Evolutionary conservation across 352 stramenopile genomes (phyloP), one percentile per base, ranked within the genome.

Genomic region (Thalassiosira mediterranea): DNA sequence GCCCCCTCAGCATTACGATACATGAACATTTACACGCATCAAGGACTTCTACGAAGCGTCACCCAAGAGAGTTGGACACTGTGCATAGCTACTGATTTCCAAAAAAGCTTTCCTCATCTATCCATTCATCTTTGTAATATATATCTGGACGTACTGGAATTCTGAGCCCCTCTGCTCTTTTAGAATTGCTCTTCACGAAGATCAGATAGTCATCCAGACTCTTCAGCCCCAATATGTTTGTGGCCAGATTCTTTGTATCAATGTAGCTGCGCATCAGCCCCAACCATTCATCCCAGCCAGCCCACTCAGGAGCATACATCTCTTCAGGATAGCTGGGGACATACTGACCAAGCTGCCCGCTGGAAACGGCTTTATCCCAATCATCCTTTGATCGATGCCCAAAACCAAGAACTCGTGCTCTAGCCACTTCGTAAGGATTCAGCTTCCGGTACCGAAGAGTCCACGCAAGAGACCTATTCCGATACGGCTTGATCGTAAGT

Each of bases 221-320:
- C 44, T 78, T 77, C 8, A 88, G 26, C 21, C 67, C 46, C 34
- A 90, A 63, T 31, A 88, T 51, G 57, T 70, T 70, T 51, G 52
- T 32, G 1, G 76, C 76, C 19, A 91, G 34, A 31, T 87, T 23
- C 40, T 73, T 72, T 21, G 81, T 76, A 47, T 91, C 84, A 17
- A 87, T 65, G 48, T 91, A 89, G 13, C 52, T 56, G 48, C 84
- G 52, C 74, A 88, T 89, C 15, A 89, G 26, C 15, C 84, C 81
- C 23, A 91, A 38, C 61, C 76, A 91, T 58, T 91, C 84, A 26
- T 91, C 84, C 84, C 84, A 91, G 10, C 47, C 62, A 1, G 73
- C 52, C 84, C 84, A 91, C 60, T 89, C 81, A 1, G 58, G 34
- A 1, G 75, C 60, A 69, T 90, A 91, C 84, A 91, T 91, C 68